Percentiles rank a stretch among this genome's conserved stretches.
phyloP scores from a whole-genome alignment of 768 basidiomycete genomes.

The Amanita jacksonii region DNA sequence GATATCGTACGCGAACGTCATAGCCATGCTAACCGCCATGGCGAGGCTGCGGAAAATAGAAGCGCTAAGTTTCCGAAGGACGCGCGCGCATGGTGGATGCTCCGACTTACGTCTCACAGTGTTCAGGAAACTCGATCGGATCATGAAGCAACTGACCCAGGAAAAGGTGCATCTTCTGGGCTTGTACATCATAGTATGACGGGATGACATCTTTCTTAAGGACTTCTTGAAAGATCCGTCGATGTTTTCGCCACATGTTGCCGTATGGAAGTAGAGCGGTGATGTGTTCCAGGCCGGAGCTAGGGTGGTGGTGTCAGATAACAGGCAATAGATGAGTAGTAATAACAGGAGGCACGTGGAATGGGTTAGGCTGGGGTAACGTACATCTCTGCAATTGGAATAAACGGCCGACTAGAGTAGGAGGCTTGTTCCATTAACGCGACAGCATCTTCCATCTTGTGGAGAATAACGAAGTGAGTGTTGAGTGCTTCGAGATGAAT shows the following conservation, averaged over 20 bases:
- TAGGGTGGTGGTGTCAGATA: neutral
- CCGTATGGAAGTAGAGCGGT: slow-evolving; percentile 1
- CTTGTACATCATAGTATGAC: neutral
- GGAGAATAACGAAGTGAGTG: neutral
- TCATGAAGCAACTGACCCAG: neutral
- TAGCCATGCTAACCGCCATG: slow-evolving; percentile 2
- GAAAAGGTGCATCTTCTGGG: neutral
- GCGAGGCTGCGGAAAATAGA: neutral
- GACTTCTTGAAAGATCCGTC: neutral
- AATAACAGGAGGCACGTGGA: too few species aligned
- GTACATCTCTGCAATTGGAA: neutral
- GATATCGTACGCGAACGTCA: neutral
- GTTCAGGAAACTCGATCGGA: neutral
- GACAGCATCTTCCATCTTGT: slow-evolving; percentile 1
- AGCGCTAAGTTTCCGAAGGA: neutral
- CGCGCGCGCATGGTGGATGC: neutral
- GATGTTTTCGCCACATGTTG: neutral
- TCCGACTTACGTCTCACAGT: neutral
- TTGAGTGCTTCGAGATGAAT: slow-evolving; percentile 1
- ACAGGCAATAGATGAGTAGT: too few species aligned
- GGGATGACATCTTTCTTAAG: neutral
- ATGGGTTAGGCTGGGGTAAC: neutral
- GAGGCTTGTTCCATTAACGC: slow-evolving; percentile 1
- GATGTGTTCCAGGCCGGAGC: neutral
- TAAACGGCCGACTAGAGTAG: neutral